These are phyloP conservation scores for Linnemannia schmuckeri DNA, from an alignment of 192 early-diverging fungal genomes.

Conservation along the genomic window DNA sequence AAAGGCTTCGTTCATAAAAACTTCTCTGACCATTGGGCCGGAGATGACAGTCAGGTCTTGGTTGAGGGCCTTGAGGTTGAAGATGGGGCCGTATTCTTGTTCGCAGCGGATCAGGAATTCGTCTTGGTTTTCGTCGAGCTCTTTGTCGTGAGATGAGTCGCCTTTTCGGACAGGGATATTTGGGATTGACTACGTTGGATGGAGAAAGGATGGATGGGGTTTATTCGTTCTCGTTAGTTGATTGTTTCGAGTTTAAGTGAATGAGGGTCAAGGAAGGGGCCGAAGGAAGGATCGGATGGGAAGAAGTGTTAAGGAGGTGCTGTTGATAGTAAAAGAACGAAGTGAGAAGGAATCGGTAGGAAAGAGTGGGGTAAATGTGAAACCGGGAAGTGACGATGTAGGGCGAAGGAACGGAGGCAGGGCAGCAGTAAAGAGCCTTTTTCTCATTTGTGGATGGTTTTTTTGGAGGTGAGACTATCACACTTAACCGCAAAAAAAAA, in stretches of 20 bases:
- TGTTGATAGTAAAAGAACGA: background rate
- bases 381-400: background rate
- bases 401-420: background rate
- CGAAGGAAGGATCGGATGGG: background rate
- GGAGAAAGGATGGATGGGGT: background rate
- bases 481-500: background rate
- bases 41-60: conserved; percentile 39
- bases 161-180: conserved; percentile 22
- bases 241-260: background rate
- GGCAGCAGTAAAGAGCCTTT: background rate
- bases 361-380: background rate
- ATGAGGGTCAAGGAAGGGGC: background rate
- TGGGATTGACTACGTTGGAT: conserved; percentile 25
- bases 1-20: conserved; percentile 55
- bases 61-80: conserved; percentile 26
- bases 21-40: conserved; percentile 41
- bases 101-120: conserved; percentile 16
- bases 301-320: background rate
- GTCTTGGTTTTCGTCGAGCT: conserved; percentile 16
- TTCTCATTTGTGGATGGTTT: background rate
- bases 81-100: conserved; percentile 38
- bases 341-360: background rate
- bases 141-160: conserved; percentile 32
- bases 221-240: background rate
- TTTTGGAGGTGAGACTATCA: background rate